These are phyloP conservation scores for Kalmusia sp. DNA, from an alignment of 2,329 filamentous ascomycete genomes.

Conservation along the genomic window DNA sequence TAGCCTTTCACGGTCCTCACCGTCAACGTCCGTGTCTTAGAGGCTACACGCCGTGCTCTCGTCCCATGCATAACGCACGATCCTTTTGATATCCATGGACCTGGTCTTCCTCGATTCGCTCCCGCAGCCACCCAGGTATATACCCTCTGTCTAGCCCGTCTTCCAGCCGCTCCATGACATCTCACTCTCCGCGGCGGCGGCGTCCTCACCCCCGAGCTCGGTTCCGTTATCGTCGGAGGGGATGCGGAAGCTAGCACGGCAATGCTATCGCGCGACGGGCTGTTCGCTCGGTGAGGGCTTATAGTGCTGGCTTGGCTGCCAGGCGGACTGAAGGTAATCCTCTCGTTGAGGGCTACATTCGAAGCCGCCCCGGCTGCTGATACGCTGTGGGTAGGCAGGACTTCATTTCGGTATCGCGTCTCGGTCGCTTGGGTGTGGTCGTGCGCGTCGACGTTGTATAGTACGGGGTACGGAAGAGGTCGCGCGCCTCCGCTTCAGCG, in stretches of 20 bases:
- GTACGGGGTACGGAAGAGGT: conserved; percentile 11
- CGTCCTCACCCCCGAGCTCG: conserved; percentile 1
- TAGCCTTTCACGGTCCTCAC: conserved; percentile 9
- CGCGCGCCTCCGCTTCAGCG: conserved; percentile 20
- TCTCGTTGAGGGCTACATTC: conserved; percentile 16
- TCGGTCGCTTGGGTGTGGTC: conserved; percentile 15
- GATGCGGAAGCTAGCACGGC: not conserved
- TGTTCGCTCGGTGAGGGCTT: conserved; percentile 14
- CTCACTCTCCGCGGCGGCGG: conserved; percentile 10
- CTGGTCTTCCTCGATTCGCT: conserved; percentile 16
- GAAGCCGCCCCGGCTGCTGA: conserved; percentile 15
- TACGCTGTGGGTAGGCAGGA: conserved; percentile 17
- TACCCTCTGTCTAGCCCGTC: conserved; percentile 6
- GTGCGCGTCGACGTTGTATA: conserved; percentile 17
- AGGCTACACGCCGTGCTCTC: conserved; percentile 10
- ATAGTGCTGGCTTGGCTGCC: conserved; percentile 16
- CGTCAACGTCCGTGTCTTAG: conserved; percentile 2
- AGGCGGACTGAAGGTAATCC: conserved; percentile 18
- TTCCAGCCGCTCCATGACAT: conserved; percentile 17
- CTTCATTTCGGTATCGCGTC: conserved; percentile 15
- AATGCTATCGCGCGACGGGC: conserved; percentile 5
- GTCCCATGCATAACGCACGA: conserved; percentile 14
- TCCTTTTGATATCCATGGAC: conserved; percentile 19
- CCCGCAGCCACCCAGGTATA: conserved; percentile 16
- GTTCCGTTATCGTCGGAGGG: conserved; percentile 2